phyloP scores from a whole-genome alignment of 2,329 filamentous ascomycete species.

The Metarhizium album region DNA sequence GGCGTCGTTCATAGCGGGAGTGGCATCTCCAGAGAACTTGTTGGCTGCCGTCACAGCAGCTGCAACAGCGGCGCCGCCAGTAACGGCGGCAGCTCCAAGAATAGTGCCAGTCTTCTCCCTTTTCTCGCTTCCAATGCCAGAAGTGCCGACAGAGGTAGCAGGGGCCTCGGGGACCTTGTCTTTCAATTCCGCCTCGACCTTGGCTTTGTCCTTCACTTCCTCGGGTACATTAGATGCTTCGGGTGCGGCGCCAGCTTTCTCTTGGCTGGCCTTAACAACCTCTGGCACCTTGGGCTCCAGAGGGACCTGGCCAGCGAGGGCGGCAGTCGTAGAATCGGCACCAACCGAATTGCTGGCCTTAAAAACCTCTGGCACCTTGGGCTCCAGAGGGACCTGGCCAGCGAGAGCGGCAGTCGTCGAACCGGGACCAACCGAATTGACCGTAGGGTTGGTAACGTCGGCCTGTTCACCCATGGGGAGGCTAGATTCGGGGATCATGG shows the following conservation, averaged over 20 bases:
- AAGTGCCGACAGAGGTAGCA: conserved; percentile 45
- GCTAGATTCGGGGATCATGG: conserved; percentile 73
- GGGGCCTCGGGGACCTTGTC: conserved; percentile 52
- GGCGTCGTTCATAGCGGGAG: conserved; percentile 21
- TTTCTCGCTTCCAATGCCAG: conserved; percentile 42
- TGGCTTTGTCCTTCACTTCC: conserved; percentile 61
- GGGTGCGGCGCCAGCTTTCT: conserved; percentile 50
- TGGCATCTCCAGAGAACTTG: conserved; percentile 20
- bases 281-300: conserved; percentile 39
- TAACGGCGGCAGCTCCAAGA: conserved; percentile 28
- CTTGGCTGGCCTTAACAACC: conserved; percentile 61
- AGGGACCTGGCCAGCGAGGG: conserved; percentile 57
- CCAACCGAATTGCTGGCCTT: conserved; percentile 45
- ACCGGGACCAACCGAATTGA: conserved; percentile 39
- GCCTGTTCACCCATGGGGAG: conserved; percentile 47
- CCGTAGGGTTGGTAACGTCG: conserved; percentile 27
- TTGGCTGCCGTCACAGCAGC: conserved; percentile 27
- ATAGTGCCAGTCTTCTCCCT: conserved; percentile 26
- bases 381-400: conserved; percentile 55
- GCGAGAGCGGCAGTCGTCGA: conserved; percentile 61
- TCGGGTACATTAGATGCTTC: conserved; percentile 56
- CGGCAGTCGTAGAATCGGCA: conserved; percentile 54
- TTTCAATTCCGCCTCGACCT: conserved; percentile 60
- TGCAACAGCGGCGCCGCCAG: conserved; percentile 25
- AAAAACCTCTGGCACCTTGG: conserved; percentile 39